These are phyloP conservation scores for Persicaria maculosa DNA, from an alignment of 148 eudicot species.

Conservation along the genomic window DNA sequence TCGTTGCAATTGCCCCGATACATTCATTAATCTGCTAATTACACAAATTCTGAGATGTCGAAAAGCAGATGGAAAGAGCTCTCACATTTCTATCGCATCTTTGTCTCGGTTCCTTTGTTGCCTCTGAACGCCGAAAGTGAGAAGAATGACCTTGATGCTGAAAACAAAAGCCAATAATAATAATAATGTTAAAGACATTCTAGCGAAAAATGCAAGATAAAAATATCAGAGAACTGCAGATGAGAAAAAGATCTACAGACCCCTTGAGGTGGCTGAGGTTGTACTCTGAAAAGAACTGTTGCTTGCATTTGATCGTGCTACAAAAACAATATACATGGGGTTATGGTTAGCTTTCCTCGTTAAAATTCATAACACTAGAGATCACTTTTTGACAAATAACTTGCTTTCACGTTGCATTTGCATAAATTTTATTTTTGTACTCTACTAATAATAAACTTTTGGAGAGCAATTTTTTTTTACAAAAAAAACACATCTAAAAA, in stretches of 20 bases:
- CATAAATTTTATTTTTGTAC: background rate
- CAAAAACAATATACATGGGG: slow-evolving; percentile 4
- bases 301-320: slow-evolving; percentile 56
- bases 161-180: slow-evolving; percentile 3
- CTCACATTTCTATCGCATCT: slow-evolving; percentile 2
- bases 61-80: background rate
- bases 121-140: slow-evolving; percentile 45
- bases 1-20: slow-evolving; percentile 3
- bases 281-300: slow-evolving; percentile 44
- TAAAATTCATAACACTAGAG: background rate
- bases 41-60: background rate
- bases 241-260: slow-evolving; percentile 40
- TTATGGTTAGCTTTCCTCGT: background rate
- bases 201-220: background rate
- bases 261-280: slow-evolving; percentile 25
- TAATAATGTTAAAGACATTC: background rate
- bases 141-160: slow-evolving; percentile 47
- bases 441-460: too few species aligned
- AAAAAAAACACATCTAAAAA: background rate
- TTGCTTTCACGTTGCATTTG: background rate
- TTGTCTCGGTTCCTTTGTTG: slow-evolving; percentile 27
- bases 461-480: too few species aligned
- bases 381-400: background rate
- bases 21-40: background rate
- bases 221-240: slow-evolving; percentile 17